phyloP scores from a whole-genome alignment of 345 rosid genomes.

The Nasturtium officinale region DNA sequence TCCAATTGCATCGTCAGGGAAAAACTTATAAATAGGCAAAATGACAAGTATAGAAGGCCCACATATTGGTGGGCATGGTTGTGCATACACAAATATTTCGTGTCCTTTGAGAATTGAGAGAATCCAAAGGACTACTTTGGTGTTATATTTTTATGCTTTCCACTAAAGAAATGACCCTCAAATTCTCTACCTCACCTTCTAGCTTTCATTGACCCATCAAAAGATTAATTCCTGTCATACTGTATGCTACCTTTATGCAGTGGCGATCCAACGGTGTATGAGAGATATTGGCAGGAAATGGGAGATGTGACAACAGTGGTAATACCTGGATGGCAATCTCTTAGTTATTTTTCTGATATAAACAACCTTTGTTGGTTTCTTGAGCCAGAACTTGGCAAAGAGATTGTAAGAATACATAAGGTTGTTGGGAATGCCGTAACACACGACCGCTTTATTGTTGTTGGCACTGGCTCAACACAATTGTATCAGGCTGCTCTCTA shows the following conservation, averaged over 20 bases:
- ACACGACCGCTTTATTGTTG: slow-evolving; percentile 62
- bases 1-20: neutral
- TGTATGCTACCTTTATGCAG: slow-evolving; percentile 47
- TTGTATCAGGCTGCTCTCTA: slow-evolving; percentile 81
- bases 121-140: slow-evolving; percentile 34
- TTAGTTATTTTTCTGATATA: slow-evolving; percentile 80
- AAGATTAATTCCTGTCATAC: neutral
- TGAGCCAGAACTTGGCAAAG: slow-evolving; percentile 68
- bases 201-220: neutral
- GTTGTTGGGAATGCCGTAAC: slow-evolving; percentile 87
- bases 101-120: slow-evolving; percentile 26
- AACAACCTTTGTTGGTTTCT: slow-evolving; percentile 82
- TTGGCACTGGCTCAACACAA: slow-evolving; percentile 93
- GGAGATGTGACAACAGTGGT: slow-evolving; percentile 73
- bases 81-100: slow-evolving; percentile 9
- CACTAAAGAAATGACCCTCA: slow-evolving; percentile 12
- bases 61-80: slow-evolving; percentile 18
- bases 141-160: slow-evolving; percentile 14
- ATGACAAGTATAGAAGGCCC: slow-evolving; percentile 4
- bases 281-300: slow-evolving; percentile 65
- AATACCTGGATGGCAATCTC: slow-evolving; percentile 85
- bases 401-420: slow-evolving; percentile 65
- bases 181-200: neutral
- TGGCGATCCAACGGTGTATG: slow-evolving; percentile 94
- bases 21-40: slow-evolving; percentile 16